Conservation (phyloP, 2,329 filamentous ascomycete genomes). For the Neofusicoccum umdonicola region DNA sequence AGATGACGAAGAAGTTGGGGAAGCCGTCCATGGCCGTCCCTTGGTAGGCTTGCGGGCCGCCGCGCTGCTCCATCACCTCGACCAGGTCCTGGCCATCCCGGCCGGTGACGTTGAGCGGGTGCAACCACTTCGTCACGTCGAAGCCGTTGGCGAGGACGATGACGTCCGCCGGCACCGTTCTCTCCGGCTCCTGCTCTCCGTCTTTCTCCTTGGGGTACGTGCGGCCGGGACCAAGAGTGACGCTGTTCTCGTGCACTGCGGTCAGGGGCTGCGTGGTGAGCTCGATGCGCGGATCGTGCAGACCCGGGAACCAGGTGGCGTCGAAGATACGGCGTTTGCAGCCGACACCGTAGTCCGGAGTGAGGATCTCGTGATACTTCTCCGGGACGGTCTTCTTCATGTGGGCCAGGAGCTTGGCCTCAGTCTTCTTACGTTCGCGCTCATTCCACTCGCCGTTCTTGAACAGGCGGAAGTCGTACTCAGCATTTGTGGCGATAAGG, state of each 20-base stretch:
- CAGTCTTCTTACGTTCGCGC: slow-evolving; percentile 38
- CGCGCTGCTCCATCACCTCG: slow-evolving; percentile 57
- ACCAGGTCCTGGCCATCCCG: slow-evolving; percentile 50
- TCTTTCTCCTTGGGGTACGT: slow-evolving; percentile 40
- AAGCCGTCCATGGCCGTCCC: slow-evolving; percentile 58
- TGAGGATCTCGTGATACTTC: slow-evolving; percentile 61
- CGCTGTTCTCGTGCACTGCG: slow-evolving; percentile 48
- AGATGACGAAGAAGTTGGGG: slow-evolving; percentile 64
- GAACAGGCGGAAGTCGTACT: slow-evolving; percentile 49
- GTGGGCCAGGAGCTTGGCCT: slow-evolving; percentile 44
- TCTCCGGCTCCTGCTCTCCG: slow-evolving; percentile 23
- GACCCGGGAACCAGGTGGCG: slow-evolving; percentile 52
- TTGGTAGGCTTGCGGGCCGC: slow-evolving; percentile 63
- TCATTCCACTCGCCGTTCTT: slow-evolving; percentile 39
- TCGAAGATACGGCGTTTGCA: slow-evolving; percentile 66
- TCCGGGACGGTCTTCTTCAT: slow-evolving; percentile 53
- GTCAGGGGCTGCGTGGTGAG: slow-evolving; percentile 52
- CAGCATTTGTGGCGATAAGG: slow-evolving; percentile 42
- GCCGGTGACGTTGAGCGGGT: slow-evolving; percentile 54
- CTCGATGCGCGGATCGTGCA: slow-evolving; percentile 55
- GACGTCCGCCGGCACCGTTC: slow-evolving; percentile 56
- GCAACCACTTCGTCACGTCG: slow-evolving; percentile 54
- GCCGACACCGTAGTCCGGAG: slow-evolving; percentile 61
- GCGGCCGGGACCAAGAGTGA: slow-evolving; percentile 52
- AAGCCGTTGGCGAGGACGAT: slow-evolving; percentile 64